Conservation (phyloP, 228 moss, liverwort and hornwort species). For the Sphagnum magellanicum region DNA sequence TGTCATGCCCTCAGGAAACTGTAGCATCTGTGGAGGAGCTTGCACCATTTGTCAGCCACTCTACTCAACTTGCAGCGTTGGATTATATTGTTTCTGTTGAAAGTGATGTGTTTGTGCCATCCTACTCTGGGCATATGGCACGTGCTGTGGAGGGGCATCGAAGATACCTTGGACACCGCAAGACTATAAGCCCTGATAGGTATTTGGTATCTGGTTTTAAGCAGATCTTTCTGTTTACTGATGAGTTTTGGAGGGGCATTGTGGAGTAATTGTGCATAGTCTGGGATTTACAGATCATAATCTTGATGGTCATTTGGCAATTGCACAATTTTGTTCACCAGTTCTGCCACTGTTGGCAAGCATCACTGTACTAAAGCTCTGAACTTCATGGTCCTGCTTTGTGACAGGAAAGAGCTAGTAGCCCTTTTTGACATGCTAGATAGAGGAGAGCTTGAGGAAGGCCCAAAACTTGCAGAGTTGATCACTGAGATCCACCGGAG, state of each 20-base stretch:
- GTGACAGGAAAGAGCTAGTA: conserved; percentile 83
- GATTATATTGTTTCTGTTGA: conserved; percentile 47
- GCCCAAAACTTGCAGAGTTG: conserved; percentile 56
- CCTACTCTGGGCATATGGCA: neutral
- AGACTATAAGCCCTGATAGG: neutral
- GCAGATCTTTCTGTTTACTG: too few relatives aligned
- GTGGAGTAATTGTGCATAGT: too few relatives aligned
- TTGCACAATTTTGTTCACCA: too few relatives aligned
- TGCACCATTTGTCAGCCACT: conserved; percentile 70
- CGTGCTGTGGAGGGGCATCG: neutral
- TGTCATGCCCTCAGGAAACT: conserved; percentile 56
- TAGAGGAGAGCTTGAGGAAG: conserved; percentile 58
- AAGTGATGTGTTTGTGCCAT: neutral
- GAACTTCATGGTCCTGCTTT: neutral
- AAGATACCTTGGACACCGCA: neutral
- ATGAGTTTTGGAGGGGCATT: too few relatives aligned
- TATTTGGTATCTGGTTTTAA: neutral
- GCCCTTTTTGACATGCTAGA: conserved; percentile 83
- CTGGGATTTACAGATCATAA: neutral
- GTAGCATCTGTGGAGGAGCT: conserved; percentile 80
- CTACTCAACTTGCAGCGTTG: conserved; percentile 96
- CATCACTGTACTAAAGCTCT: too few relatives aligned
- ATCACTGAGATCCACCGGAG: conserved; percentile 48
- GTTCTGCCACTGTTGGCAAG: too few relatives aligned
- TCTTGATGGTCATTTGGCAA: too few relatives aligned